Percentiles rank a stretch among this genome's conserved stretches.
These are phyloP conservation scores for Trichomonascus vanleenenianus DNA, from an alignment of 805 yeast species.

Conservation along the genomic window DNA sequence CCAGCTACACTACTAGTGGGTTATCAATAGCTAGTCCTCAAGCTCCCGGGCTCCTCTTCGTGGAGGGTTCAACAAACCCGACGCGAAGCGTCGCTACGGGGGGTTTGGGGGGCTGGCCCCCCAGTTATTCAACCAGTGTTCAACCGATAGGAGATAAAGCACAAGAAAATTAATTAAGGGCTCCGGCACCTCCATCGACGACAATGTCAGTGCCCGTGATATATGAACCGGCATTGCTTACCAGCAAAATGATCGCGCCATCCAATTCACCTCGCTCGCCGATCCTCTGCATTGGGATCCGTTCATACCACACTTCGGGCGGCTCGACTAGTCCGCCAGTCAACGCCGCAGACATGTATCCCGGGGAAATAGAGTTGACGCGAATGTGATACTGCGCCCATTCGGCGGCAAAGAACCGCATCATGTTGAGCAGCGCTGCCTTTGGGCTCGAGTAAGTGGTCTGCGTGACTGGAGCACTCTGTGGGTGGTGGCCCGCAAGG, in stretches of 20 bases:
- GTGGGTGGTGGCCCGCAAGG: constrained; percentile 3
- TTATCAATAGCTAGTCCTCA: too few species aligned
- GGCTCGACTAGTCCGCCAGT: neutral
- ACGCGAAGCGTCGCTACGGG: too few species aligned
- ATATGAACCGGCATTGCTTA: constrained; percentile 4
- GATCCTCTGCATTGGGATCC: constrained; percentile 2
- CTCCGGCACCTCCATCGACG: constrained; percentile 2
- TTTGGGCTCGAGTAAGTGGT: constrained; percentile 2
- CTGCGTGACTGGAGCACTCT: constrained; percentile 1
- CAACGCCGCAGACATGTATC: constrained; percentile 2
- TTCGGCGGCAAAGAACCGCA: constrained; percentile 5
- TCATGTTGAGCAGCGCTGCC: constrained; percentile 2
- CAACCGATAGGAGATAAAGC: too few species aligned
- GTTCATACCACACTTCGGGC: neutral
- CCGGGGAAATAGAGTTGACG: constrained; percentile 4
- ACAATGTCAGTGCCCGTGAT: constrained; percentile 3
- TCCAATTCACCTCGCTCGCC: constrained; percentile 4
- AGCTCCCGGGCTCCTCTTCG: too few species aligned
- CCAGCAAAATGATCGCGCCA: constrained; percentile 3
- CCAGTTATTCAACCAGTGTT: too few species aligned
- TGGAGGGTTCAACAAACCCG: too few species aligned
- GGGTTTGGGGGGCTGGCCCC: too few species aligned
- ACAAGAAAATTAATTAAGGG: too few species aligned
- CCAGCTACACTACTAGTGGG: too few species aligned
- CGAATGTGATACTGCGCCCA: constrained; percentile 7